These are phyloP conservation scores for Coprinellus micaceus DNA, from an alignment of 768 basidiomycete species.

Conservation along the genomic window DNA sequence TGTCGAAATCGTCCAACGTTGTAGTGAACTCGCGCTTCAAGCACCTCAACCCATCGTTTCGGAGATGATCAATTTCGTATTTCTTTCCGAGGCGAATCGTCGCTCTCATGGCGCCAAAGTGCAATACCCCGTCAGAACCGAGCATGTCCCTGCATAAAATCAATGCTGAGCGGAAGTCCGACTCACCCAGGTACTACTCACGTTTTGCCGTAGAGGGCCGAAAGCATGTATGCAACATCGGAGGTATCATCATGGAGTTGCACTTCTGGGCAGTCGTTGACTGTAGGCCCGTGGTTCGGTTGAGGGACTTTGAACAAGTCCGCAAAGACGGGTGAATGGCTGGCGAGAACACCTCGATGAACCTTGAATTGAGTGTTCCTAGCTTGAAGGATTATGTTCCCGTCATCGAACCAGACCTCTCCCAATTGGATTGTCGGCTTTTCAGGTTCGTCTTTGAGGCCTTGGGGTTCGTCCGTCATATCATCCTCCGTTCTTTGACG, in stretches of 20 bases:
- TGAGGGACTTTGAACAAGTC: conserved; percentile 22
- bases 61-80: conserved; percentile 9
- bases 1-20: conserved; percentile 9
- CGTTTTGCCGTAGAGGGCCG: no score
- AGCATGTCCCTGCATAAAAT: no score
- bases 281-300: conserved; percentile 2
- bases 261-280: conserved; percentile 13
- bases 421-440: not conserved
- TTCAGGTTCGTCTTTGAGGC: not conserved
- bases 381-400: conserved; percentile 20
- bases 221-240: not conserved
- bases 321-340: conserved; percentile 19
- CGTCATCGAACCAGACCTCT: conserved; percentile 21
- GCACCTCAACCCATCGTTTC: conserved; percentile 5
- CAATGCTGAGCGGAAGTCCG: no score
- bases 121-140: no score
- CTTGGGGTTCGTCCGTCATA: not conserved
- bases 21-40: conserved; percentile 8
- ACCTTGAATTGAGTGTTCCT: conserved; percentile 20
- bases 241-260: not conserved
- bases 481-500: not conserved
- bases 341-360: conserved; percentile 16
- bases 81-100: conserved; percentile 6
- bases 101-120: not conserved
- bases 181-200: no score